A percentile compares a stretch with the other conserved stretches of the same genome.
Evolutionary conservation across 2,329 filamentous ascomycete genomes (phyloP).

Genomic region (Periconia sp.): DNA sequence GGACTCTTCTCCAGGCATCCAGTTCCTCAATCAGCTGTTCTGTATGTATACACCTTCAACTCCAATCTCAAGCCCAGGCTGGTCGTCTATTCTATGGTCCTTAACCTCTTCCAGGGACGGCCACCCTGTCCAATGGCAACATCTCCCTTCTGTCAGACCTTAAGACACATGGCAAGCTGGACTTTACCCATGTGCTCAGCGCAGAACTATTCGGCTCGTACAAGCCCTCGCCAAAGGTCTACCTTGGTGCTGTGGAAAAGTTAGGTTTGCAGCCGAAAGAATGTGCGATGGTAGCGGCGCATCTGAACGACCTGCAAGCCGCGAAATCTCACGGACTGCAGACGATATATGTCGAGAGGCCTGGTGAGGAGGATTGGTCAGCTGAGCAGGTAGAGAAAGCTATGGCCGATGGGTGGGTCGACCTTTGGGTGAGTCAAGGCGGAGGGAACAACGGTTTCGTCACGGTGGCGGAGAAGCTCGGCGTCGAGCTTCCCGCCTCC

Average conservation of each 20-base stretch:
- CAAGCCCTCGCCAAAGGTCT: constrained; percentile 73
- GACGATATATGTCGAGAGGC: constrained; percentile 76
- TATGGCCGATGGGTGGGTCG: constrained; percentile 66
- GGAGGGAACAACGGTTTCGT: constrained; percentile 58
- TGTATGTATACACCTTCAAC: constrained; percentile 24
- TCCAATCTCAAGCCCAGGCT: background rate
- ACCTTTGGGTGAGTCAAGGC: constrained; percentile 55
- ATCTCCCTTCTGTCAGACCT: constrained; percentile 70
- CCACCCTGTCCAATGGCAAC: constrained; percentile 80
- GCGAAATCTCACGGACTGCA: constrained; percentile 69
- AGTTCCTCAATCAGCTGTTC: constrained; percentile 59
- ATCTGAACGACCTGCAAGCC: constrained; percentile 71
- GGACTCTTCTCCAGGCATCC: constrained; percentile 66
- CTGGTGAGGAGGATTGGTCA: constrained; percentile 68
- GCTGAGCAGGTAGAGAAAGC: constrained; percentile 58
- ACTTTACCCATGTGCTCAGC: constrained; percentile 68
- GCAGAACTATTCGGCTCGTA: constrained; percentile 76
- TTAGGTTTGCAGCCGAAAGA: constrained; percentile 64
- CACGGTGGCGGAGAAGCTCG: constrained; percentile 49
- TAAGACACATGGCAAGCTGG: constrained; percentile 61
- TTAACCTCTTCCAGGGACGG: constrained; percentile 49
- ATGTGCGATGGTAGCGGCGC: constrained; percentile 79
- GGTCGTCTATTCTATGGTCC: no score
- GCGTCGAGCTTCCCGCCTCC: constrained; percentile 21
- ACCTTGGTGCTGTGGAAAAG: constrained; percentile 68